Base-by-base conservation (phyloP, 306 rosid species). In the Sindora glabra region DNA sequence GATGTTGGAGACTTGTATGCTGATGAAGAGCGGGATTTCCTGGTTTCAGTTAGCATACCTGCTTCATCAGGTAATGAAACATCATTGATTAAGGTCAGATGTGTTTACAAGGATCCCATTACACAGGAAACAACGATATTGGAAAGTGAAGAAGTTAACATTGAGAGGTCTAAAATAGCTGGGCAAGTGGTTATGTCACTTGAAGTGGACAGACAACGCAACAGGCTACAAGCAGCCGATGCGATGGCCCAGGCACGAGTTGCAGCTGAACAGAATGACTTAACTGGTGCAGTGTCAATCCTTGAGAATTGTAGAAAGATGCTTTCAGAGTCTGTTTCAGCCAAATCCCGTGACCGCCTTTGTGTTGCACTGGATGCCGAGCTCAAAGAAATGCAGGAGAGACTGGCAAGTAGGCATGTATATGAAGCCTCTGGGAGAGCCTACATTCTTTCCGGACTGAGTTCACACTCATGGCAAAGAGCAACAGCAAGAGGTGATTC, bases 391-490 rank as follows among this genome's bases (percentile, higher is more conserved):
- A 86, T 86, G 94, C 99, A 86, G 73, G 94, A 89, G 78, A 77
- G 99, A 63, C 78, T 92, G 99, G 95, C 77, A 4, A 92, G 96
- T 64, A 80, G 96, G 70, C 95, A 86, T 8, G 99, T 89, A 13
- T 92, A 92, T 6, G 99, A 92, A 80, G 95, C 94, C 30, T 92
- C 99, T 8, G 99, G 99, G 41, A 86, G 99, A 57, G 99, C 99
- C 12, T 92, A 92, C 24, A 86, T 92, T 42, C 96, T 92, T 66
- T 92, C 99, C 2, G 99, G 99, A 58, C 75, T 92, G 61, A 92
- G 99, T 73, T 92, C 99, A 26, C 99, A 92, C 56, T 92, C 99
- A 9, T 92, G 99, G 99, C 99, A 92, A 69, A 69, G 99, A 77
- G 99, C 99, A 48, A 92, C 99, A 1, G 94, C 99, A 8, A 82